Evolutionary conservation across 192 early-diverging fungal genomes (phyloP).

Genomic region (Coemansia sp.): DNA sequence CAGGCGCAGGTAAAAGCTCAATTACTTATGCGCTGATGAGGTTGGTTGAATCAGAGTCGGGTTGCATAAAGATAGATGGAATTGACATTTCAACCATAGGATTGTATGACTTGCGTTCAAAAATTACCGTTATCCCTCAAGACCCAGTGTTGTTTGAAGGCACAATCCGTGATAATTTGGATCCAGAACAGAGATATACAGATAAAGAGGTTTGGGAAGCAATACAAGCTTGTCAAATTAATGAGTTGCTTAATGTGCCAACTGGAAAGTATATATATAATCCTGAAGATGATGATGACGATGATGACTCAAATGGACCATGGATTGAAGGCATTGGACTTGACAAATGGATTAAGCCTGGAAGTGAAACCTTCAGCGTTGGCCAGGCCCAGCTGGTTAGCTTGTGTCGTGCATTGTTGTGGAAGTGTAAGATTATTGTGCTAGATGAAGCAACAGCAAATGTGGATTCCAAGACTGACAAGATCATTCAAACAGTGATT

Average conservation of each 20-base stretch:
- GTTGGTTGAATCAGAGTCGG: neutral
- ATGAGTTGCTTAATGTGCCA: neutral
- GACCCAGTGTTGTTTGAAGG: neutral
- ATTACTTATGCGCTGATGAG: conserved; percentile 2
- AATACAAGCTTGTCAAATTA: neutral
- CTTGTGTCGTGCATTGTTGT: too few species aligned
- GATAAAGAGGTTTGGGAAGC: conserved; percentile 2
- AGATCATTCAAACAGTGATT: too few species aligned
- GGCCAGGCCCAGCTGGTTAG: too few species aligned
- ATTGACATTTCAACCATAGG: neutral
- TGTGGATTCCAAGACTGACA: too few species aligned
- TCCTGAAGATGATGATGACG: neutral
- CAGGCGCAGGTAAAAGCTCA: neutral
- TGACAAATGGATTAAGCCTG: too few species aligned
- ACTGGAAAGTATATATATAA: neutral
- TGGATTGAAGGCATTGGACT: too few species aligned
- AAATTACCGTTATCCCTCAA: neutral
- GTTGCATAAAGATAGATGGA: neutral
- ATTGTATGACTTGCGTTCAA: conserved; percentile 2
- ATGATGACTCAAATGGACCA: too few species aligned
- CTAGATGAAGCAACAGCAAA: too few species aligned
- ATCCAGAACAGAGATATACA: neutral
- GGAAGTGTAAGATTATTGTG: too few species aligned
- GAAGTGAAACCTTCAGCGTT: too few species aligned
- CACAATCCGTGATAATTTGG: neutral